Evolutionary conservation across 352 stramenopile genomes (phyloP), one percentile per base, ranked within the genome.

Genomic region (Pelagophyceae sp.): DNA sequence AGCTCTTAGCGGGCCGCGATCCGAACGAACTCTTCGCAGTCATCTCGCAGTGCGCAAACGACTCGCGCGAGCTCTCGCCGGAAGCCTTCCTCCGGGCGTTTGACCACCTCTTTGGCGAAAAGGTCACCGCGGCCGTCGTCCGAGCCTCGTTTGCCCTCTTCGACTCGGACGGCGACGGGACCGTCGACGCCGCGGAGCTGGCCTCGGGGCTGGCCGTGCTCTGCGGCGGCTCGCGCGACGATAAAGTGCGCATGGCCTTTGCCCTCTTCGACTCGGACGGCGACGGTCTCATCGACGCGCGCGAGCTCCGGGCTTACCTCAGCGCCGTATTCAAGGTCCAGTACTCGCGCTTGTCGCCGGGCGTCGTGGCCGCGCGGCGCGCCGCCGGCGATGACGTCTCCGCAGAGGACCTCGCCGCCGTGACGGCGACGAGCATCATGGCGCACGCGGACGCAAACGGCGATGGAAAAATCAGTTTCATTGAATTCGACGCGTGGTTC

Each of bases 101-200:
- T 72, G 82, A 87, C n/a, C 80, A 88, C 38, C 78, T 95, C 29
- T 80, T 90, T 27, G 78, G 83, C 27, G 85, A 86, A 33, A 77
- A 83, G 19, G 79, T 71, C 27, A 37, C 45, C 0, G 23, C 35
- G 23, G 71, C 71, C 60, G 75, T 81, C 38, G 33, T 82, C 65
- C 25, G 35, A 31, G 15, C 27, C 1, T 61, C 51, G 5, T 76
- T 76, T 29, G 75, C 61, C 27, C n/a, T 76, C 35, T 79, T 79
- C 31, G 63, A 75, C 75, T 35, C 60, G 38, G 85, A 94, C 37
- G 82, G 83, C 50, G 92, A 89, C 45, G 90, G 90, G 0, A 81
- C 86, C 25, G 89, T 95, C 60, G 90, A 95, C 81, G 93, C 92
- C 76, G 90, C 87, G 72, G 90, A 95, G 60, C 82, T 95, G 27